Percentiles rank a stretch among this genome's conserved stretches.
phyloP scores from a whole-genome alignment of 352 stramenopile genomes.

The Globisporangium recalcitrans region DNA sequence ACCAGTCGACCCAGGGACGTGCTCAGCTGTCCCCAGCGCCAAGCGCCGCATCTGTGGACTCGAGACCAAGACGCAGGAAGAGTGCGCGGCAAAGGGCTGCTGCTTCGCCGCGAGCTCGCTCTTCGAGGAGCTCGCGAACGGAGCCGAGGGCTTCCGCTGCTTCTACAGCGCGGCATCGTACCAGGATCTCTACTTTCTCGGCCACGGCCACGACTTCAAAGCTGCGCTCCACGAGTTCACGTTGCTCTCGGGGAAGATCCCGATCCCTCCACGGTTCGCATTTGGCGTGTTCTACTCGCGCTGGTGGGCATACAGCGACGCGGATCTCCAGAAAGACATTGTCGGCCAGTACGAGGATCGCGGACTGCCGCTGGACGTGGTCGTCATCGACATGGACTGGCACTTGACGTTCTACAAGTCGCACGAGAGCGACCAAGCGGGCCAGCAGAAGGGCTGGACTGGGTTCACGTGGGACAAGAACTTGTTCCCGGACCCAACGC shows the following conservation, averaged over 20 bases:
- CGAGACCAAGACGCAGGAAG: constrained; percentile 16
- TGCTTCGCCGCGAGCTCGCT: constrained; percentile 20
- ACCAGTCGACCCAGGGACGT: constrained; percentile 1
- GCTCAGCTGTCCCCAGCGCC: constrained; percentile 11
- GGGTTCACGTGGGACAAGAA: constrained; percentile 45
- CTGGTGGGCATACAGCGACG: constrained; percentile 42
- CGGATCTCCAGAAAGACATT: constrained; percentile 29
- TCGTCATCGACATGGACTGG: constrained; percentile 67
- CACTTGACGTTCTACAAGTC: constrained; percentile 47
- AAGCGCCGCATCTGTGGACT: constrained; percentile 24
- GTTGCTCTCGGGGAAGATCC: constrained; percentile 25
- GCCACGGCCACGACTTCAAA: constrained; percentile 35
- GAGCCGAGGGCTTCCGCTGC: constrained; percentile 20
- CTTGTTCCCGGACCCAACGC: constrained; percentile 33
- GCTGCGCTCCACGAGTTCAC: constrained; percentile 38
- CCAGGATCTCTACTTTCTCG: constrained; percentile 48
- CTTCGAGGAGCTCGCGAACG: not conserved
- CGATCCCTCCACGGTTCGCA: constrained; percentile 26
- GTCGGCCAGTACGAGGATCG: constrained; percentile 26
- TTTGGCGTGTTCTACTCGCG: constrained; percentile 49
- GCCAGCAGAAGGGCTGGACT: constrained; percentile 34
- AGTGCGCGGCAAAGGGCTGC: constrained; percentile 25
- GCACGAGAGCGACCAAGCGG: constrained; percentile 20
- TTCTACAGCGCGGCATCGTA: constrained; percentile 29
- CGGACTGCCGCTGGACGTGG: constrained; percentile 37